phyloP scores from a whole-genome alignment of 75 land plant species.

The Larix kaempferi region DNA sequence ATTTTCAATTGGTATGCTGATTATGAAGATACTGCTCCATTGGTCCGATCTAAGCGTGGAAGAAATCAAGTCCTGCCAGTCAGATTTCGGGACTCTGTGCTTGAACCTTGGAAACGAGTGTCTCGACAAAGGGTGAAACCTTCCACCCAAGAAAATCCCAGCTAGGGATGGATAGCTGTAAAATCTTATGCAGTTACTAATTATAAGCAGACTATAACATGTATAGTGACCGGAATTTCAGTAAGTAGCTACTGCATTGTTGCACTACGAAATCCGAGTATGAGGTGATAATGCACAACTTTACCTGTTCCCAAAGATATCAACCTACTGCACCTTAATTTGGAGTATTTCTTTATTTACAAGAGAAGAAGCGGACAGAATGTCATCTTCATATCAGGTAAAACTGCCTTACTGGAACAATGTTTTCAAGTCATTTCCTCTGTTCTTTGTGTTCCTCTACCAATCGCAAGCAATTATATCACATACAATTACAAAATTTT shows the following conservation, averaged over 20 bases:
- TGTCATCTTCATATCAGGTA: neutral
- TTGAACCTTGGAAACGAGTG: conserved; percentile 44
- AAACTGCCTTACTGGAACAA: neutral
- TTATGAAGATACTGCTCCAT: conserved; percentile 34
- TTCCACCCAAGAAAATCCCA: neutral
- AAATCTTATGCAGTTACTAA: neutral
- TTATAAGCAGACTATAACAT: neutral
- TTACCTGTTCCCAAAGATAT: neutral
- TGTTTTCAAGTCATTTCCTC: neutral
- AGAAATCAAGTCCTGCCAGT: conserved; percentile 55
- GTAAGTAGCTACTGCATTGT: neutral
- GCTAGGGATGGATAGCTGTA: neutral
- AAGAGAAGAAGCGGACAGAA: no score
- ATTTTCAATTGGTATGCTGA: conserved; percentile 3
- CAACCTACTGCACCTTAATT: neutral
- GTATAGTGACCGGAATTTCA: neutral
- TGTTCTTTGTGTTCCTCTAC: neutral
- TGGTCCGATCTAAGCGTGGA: conserved; percentile 60
- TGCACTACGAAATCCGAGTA: neutral
- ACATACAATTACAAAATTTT: neutral
- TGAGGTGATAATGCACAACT: neutral
- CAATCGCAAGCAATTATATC: neutral
- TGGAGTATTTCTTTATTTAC: neutral
- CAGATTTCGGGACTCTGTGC: conserved; percentile 56
- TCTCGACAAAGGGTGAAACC: neutral